Evolutionary conservation across 2,329 filamentous ascomycete genomes (phyloP), one percentile per base, ranked within the genome.

Genomic region (Venturia aucupariae): DNA sequence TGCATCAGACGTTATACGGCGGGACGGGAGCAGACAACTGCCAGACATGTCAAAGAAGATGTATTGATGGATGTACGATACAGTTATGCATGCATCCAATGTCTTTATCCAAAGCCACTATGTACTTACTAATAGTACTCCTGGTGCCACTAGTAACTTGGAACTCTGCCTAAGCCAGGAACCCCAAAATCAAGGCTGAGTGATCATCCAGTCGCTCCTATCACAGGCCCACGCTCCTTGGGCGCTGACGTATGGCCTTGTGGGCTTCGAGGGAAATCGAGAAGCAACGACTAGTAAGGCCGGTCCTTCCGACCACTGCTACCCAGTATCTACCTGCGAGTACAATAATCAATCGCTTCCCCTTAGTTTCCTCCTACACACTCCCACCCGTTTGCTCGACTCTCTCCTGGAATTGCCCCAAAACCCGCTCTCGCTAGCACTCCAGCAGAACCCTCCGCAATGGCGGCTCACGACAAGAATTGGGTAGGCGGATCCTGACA

Each of bases 381-480:
- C 30, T 19, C 15, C 2, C 15, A 55, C 15, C 19, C 51, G 1
- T 22, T 4, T 32, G 35, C 35, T n/a, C n/a, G 11, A 8, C 35
- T 17, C 39, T 15, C 4, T 17, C 39, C 15, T 10, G 13, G 39
- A 41, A 15, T 15, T 41, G 11, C 39, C 17, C 39, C 13, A 15
- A 17, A 17, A 35, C 27, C 19, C 41, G 17, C 30, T n/a, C n/a
- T n/a, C n/a, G n/a, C n/a, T n/a, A n/a, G 5, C 15, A 11, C 13
- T 6, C 39, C 57, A 41, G 38, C 22, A 24, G n/a, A 60, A 35
- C 2, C 35, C 27, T 19, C 57, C 35, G 17, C 42, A 51, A 63
- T 63, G 62, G 62, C 62, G 27, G 48, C 62, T 22, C 48, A 54
- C 10, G 62, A 63, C 51, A 63, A 63, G 62, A 54, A 63, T 30